phyloP scores from a whole-genome alignment of 2,329 filamentous ascomycete genomes.

The Fusarium falciforme region DNA sequence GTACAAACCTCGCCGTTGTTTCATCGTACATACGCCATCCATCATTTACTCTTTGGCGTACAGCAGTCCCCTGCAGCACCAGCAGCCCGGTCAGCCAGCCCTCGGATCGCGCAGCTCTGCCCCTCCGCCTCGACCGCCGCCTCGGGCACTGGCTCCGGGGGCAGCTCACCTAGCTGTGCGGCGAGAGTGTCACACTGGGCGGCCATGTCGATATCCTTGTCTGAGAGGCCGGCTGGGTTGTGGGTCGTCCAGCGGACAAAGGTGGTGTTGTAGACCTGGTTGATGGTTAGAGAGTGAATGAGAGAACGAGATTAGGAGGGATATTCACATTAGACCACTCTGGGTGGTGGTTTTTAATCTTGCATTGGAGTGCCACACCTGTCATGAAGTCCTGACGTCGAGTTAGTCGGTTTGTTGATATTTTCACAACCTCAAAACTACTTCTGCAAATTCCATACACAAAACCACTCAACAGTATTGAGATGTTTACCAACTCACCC shows the following conservation, averaged over 20 bases:
- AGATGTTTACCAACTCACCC: conserved; percentile 58
- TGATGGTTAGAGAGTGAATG: conserved; percentile 2
- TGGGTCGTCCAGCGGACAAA: conserved; percentile 82
- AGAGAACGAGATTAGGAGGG: background rate
- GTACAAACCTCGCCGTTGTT: background rate
- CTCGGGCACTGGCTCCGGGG: conserved; percentile 43
- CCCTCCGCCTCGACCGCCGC: conserved; percentile 36
- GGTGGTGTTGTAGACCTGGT: conserved; percentile 75
- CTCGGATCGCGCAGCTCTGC: conserved; percentile 51
- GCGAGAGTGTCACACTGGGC: conserved; percentile 70
- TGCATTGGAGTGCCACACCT: conserved; percentile 75
- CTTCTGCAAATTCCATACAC: background rate
- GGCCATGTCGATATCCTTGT: conserved; percentile 72
- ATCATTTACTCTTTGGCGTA: conserved; percentile 51
- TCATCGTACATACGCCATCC: background rate
- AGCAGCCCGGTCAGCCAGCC: conserved; percentile 60
- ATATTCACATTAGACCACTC: conserved; percentile 78
- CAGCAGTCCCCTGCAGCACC: conserved; percentile 65
- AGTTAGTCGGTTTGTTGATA: conserved; percentile 5
- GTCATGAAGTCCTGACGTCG: conserved; percentile 77
- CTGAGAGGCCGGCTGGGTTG: conserved; percentile 71
- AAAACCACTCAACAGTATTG: background rate
- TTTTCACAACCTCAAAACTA: background rate
- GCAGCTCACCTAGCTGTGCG: conserved; percentile 65
- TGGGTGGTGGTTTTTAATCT: conserved; percentile 76